phyloP scores from a whole-genome alignment of 179 eudicot species.

The Spinacia oleracea region DNA sequence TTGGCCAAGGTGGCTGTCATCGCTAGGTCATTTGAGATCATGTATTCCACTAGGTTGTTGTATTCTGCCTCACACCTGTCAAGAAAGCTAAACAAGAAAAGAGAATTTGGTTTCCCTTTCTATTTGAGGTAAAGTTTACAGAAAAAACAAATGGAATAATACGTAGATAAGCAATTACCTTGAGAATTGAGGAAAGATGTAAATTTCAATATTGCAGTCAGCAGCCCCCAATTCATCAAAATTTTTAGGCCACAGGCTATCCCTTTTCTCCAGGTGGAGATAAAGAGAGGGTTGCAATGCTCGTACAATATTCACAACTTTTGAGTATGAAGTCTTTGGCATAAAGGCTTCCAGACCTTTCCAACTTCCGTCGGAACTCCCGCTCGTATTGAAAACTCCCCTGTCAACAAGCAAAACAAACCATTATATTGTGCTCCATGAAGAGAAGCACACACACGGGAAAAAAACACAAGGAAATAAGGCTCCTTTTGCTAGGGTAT shows the following conservation, averaged over 20 bases:
- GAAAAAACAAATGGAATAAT: not conserved
- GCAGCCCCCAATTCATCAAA: slow-evolving; percentile 23
- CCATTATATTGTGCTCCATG: not conserved
- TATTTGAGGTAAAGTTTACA: not conserved
- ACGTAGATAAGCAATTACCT: slow-evolving; percentile 9
- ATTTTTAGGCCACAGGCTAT: slow-evolving; percentile 20
- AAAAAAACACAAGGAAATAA: not conserved
- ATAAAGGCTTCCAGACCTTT: slow-evolving; percentile 19
- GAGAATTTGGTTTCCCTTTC: not conserved
- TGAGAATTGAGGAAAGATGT: slow-evolving; percentile 21
- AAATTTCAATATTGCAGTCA: slow-evolving; percentile 8
- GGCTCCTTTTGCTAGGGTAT: too few species aligned
- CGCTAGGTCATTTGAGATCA: slow-evolving; percentile 29
- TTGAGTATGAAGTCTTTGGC: slow-evolving; percentile 17
- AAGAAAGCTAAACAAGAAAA: not conserved
- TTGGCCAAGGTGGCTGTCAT: slow-evolving; percentile 16
- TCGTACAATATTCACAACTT: slow-evolving; percentile 3
- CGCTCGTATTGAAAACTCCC: slow-evolving; percentile 15
- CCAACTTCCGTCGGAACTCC: not conserved
- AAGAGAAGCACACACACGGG: too few species aligned
- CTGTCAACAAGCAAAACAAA: slow-evolving; percentile 9
- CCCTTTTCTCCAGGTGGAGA: slow-evolving; percentile 17
- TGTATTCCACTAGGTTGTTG: slow-evolving; percentile 21
- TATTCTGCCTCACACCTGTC: slow-evolving; percentile 22
- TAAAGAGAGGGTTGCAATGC: slow-evolving; percentile 9